Base-by-base conservation (phyloP, 192 early-diverging fungal species). In the Phycomyces nitens region DNA sequence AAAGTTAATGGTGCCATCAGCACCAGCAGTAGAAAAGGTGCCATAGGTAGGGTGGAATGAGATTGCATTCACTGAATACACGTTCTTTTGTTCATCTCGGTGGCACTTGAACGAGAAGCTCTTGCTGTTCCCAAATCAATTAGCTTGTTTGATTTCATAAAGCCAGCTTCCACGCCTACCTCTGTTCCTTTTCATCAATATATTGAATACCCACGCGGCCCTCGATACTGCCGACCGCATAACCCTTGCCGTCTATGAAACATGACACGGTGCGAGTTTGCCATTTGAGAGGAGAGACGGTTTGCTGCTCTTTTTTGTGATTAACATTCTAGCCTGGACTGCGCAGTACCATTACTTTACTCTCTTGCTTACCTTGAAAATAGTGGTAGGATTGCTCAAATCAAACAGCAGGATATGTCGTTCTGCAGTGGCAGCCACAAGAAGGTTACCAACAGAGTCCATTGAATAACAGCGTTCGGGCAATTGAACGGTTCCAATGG, bases 71-170 rank as follows among this genome's bases (percentile, higher is more conserved):
- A 91, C 85, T 15, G 87, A 67, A 67, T 84, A 89, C 11, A 90
- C 82, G 29, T 71, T 70, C 51, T 74, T 74, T 53, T 82, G 82
- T 16, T 80, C 80, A 29, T 88, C 88, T 53, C 96, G 87, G 77
- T 98, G 94, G 70, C 95, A 98, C 69, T 93, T 95, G 86, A 92
- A 95, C 53, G 93, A 88, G 77, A 98, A 92, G 73, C 92, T 89
- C 18, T 77, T 61, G 52, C 81, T 89, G 54, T 14, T 38, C 12
- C 2, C 29, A 34, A 34, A 47, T 47, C 15, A n/a, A 47, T 14
- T 47, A 18, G 3, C 3, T 47, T 11, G 18, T 6, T 14, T 47
- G 44, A 47, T 3, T 47, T 47, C 44, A 47, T 47, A 14, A 11
- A 9, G 18, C 29, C 1, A 39, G 53, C 0, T 43, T 55, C n/a